Base-by-base conservation (phyloP, 441 rosid species). In the Kokia cookei region DNA sequence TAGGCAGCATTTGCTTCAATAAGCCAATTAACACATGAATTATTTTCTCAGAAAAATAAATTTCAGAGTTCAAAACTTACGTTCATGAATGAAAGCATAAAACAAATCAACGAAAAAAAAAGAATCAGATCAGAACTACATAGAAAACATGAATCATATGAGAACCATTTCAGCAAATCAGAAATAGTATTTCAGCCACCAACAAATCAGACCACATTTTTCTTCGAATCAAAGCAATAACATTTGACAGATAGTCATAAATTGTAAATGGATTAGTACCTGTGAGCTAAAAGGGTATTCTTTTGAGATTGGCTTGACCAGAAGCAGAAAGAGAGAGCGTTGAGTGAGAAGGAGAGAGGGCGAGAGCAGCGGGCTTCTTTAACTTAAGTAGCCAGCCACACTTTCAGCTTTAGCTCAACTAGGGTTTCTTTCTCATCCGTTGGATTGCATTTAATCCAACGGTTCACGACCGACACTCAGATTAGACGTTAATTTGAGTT, bases 351-450 rank as follows among this genome's bases (percentile, higher is more conserved):
- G 1, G 51, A 50, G 14, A 45, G 48, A 45, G 4, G 14, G 14
- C 48, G 14, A 45, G 13, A 60, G 59, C 7, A 17, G 5, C 12
- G 3, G 59, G 45, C 17, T 61, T n/a, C 42, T 64, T 64, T 57
- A 51, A 43, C 51, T 53, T 73, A 73, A 63, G 62, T 73, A 63
- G 62, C 35, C 35, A 3, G 35, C 60, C 45, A 47, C 42, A 5
- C 37, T 13, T 37, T 24, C 3, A n/a, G 43, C 27, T 61, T 27
- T 29, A 68, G 57, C 19, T 32, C 27, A 59, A 45, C 55, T 61
- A 72, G 75, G 75, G 67, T 72, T 72, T 72, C 24, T 47, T 14
- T 60, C 9, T 61, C 1, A 14, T 10, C 45, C 75, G 68, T 72
- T 60, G 67, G 68, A 72, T 1, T 37, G 1, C 0, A 3, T 5